Evolutionary conservation across 495 filamentous ascomycete species (phyloP).

Genomic region (Xylaria telfairii): DNA sequence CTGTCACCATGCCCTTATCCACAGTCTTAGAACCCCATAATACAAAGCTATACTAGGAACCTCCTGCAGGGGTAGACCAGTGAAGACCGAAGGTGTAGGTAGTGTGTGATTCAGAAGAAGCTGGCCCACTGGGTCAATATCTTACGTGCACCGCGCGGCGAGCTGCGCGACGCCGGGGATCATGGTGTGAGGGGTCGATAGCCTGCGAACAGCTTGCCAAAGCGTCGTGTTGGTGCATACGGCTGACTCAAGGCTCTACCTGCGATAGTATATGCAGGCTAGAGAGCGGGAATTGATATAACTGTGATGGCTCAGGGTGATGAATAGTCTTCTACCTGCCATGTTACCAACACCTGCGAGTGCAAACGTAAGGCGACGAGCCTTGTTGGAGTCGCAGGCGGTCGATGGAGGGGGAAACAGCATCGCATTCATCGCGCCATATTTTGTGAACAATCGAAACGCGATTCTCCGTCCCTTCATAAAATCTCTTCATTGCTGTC

Average conservation of each 20-base stretch:
- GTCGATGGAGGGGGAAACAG: not conserved
- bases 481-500: not conserved
- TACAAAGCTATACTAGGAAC: too few species aligned
- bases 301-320: not conserved
- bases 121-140: too few species aligned
- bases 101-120: too few species aligned
- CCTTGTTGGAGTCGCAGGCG: not conserved
- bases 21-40: too few species aligned
- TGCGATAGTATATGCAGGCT: not conserved
- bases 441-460: not conserved
- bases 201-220: not conserved
- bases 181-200: not conserved
- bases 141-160: too few species aligned
- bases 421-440: not conserved
- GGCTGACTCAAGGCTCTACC: too few species aligned
- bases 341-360: too few species aligned
- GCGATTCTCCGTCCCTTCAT: not conserved
- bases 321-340: too few species aligned
- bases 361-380: too few species aligned
- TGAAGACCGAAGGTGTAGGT: not conserved
- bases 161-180: not conserved
- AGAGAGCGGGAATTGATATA: not conserved
- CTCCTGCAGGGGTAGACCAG: too few species aligned
- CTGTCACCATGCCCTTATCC: too few species aligned
- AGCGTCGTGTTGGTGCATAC: too few species aligned